These are phyloP conservation scores for Schrenkiella parvula DNA, from an alignment of 345 rosid species.

Conservation along the genomic window DNA sequence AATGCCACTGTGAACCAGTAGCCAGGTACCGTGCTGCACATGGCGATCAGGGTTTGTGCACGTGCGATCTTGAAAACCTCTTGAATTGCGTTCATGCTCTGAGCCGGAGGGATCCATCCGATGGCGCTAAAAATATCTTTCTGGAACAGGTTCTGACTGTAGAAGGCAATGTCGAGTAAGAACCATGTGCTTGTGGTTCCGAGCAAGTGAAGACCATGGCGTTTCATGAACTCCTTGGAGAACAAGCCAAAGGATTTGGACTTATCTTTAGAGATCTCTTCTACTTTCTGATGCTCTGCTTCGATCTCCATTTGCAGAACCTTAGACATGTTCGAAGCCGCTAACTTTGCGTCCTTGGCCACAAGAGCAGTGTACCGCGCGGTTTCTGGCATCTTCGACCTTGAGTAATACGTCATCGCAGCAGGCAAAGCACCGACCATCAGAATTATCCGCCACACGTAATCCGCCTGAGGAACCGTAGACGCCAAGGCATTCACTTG, in stretches of 20 bases:
- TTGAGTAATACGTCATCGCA: conserved; percentile 69
- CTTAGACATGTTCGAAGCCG: conserved; percentile 77
- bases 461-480: conserved; percentile 69
- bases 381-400: conserved; percentile 90
- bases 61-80: conserved; percentile 73
- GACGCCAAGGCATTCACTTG: conserved; percentile 42
- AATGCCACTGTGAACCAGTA: conserved; percentile 82
- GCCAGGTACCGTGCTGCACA: conserved; percentile 78
- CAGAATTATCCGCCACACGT: conserved; percentile 71
- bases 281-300: conserved; percentile 45
- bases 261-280: conserved; percentile 9
- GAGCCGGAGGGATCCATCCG: conserved; percentile 79
- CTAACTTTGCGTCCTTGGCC: conserved; percentile 66
- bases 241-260: conserved; percentile 56
- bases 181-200: conserved; percentile 87
- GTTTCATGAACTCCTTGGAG: conserved; percentile 45
- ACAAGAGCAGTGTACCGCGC: conserved; percentile 89
- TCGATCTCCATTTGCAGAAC: conserved; percentile 67
- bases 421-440: conserved; percentile 88
- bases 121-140: conserved; percentile 83
- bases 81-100: conserved; percentile 71
- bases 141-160: conserved; percentile 81
- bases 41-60: conserved; percentile 81
- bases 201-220: conserved; percentile 80
- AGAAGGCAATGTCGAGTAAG: conserved; percentile 79